These are phyloP conservation scores for Paraconiothyrium sp. DNA, from an alignment of 2,329 filamentous ascomycete species.

Conservation along the genomic window DNA sequence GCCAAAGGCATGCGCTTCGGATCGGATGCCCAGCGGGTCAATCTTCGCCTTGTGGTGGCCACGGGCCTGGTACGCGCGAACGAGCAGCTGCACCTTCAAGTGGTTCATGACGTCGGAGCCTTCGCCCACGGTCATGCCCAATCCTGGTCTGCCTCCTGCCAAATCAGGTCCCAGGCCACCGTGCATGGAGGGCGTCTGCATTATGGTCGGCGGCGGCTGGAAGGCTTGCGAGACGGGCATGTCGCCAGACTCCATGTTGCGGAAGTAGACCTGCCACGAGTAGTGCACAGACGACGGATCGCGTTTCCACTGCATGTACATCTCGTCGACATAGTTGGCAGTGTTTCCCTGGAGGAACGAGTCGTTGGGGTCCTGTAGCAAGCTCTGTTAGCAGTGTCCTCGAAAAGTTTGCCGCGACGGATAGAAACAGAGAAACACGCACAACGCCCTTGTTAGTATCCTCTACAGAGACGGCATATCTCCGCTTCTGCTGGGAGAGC, in stretches of 20 bases:
- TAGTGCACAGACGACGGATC: conserved; percentile 94
- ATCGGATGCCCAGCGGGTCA: conserved; percentile 92
- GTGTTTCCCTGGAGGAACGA: conserved; percentile 97
- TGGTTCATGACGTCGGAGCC: conserved; percentile 92
- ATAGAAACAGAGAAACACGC: conserved; percentile 46
- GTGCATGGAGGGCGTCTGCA: conserved; percentile 74
- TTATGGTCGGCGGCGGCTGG: conserved; percentile 90
- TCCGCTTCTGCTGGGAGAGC: conserved; percentile 57
- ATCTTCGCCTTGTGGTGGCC: conserved; percentile 99
- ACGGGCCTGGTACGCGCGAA: conserved; percentile 96
- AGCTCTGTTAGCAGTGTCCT: conserved; percentile 37
- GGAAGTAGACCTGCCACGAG: conserved; percentile 99
- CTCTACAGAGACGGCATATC: conserved; percentile 68
- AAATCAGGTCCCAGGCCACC: conserved; percentile 77
- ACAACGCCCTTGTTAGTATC: conserved; percentile 70
- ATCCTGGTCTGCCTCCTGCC: conserved; percentile 64
- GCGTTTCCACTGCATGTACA: conserved; percentile 98
- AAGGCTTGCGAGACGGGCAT: conserved; percentile 99
- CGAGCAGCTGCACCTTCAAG: conserved; percentile 95
- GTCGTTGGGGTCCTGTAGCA: conserved; percentile 79
- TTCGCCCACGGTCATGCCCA: conserved; percentile 70
- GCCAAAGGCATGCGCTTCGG: conserved; percentile 82
- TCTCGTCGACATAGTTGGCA: conserved; percentile 99
- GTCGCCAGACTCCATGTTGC: conserved; percentile 97
- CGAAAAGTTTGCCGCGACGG: conserved; percentile 24